Evolutionary conservation across 371 early-diverging fungal species (phyloP).

Genomic region (Gilbertella persicaria): DNA sequence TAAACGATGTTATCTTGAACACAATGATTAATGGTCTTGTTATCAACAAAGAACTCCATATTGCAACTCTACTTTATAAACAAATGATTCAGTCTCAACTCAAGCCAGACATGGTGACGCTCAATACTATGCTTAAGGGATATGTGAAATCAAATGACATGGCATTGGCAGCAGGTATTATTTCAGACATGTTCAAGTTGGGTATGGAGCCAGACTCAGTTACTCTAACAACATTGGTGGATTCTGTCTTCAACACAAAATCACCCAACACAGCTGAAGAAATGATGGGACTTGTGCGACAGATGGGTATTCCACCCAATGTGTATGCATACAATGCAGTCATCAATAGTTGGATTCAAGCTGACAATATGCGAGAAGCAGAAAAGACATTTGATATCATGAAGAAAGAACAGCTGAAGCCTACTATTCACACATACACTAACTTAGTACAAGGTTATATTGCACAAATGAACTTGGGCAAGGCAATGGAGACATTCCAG

Average conservation of each 20-base stretch:
- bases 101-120: slow-evolving; percentile 48
- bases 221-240: slow-evolving; percentile 46
- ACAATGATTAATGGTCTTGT: slow-evolving; percentile 51
- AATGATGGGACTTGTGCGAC: slow-evolving; percentile 26
- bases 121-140: slow-evolving; percentile 53
- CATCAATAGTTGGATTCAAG: slow-evolving; percentile 43
- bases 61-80: slow-evolving; percentile 34
- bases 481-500: slow-evolving; percentile 44
- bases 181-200: slow-evolving; percentile 41
- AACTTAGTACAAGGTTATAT: slow-evolving; percentile 49
- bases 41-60: slow-evolving; percentile 36
- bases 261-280: slow-evolving; percentile 28
- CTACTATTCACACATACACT: slow-evolving; percentile 49
- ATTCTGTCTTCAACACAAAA: slow-evolving; percentile 35
- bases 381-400: slow-evolving; percentile 30
- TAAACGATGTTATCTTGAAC: slow-evolving; percentile 44
- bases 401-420: slow-evolving; percentile 14
- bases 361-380: slow-evolving; percentile 33
- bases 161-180: slow-evolving; percentile 23
- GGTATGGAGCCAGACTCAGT: slow-evolving; percentile 42
- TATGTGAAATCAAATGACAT: slow-evolving; percentile 27
- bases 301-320: slow-evolving; percentile 41
- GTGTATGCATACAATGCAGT: slow-evolving; percentile 49
- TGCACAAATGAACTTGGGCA: slow-evolving; percentile 25
- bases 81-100: slow-evolving; percentile 35